Evolutionary conservation across 75 land plant species (phyloP).

Genomic region (Picea glauca): DNA sequence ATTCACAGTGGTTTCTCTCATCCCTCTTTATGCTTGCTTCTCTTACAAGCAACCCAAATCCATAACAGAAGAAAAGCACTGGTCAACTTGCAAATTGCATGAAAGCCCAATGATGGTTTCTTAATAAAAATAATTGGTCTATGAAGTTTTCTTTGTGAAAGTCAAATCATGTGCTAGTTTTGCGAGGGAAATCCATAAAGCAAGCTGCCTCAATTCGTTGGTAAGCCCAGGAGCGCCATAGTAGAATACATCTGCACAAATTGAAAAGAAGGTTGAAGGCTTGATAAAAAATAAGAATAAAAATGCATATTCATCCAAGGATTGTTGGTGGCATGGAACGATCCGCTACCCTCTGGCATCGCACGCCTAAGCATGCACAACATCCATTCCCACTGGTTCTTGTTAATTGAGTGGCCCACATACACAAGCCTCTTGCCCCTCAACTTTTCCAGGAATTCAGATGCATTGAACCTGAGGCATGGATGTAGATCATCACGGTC

Average conservation of each 20-base stretch:
- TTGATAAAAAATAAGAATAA: neutral
- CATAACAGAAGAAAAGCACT: too few relatives aligned
- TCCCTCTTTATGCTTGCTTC: too few relatives aligned
- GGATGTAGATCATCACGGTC: too few relatives aligned
- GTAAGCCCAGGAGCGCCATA: slow-evolving; percentile 62
- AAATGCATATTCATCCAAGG: too few relatives aligned
- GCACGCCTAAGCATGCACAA: neutral
- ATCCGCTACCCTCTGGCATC: neutral
- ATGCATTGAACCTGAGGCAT: slow-evolving; percentile 26
- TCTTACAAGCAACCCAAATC: too few relatives aligned
- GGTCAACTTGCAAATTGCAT: too few relatives aligned
- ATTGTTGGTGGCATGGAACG: too few relatives aligned
- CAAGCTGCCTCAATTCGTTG: slow-evolving; percentile 55
- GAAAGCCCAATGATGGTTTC: too few relatives aligned
- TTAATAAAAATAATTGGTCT: too few relatives aligned
- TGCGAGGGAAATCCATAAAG: slow-evolving; percentile 48
- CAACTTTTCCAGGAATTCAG: slow-evolving; percentile 22
- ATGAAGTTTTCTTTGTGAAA: slow-evolving; percentile 86
- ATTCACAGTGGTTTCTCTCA: too few relatives aligned
- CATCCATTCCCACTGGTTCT: too few relatives aligned
- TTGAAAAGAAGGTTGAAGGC: neutral
- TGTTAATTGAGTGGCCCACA: slow-evolving; percentile 14
- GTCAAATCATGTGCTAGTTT: slow-evolving; percentile 59
- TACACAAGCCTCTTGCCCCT: slow-evolving; percentile 29
- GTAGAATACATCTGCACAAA: slow-evolving; percentile 75